Percentiles rank a stretch among this genome's conserved stretches.
These are phyloP conservation scores for Gelatoporia subvermispora DNA, from an alignment of 768 basidiomycete genomes.

Conservation along the genomic window DNA sequence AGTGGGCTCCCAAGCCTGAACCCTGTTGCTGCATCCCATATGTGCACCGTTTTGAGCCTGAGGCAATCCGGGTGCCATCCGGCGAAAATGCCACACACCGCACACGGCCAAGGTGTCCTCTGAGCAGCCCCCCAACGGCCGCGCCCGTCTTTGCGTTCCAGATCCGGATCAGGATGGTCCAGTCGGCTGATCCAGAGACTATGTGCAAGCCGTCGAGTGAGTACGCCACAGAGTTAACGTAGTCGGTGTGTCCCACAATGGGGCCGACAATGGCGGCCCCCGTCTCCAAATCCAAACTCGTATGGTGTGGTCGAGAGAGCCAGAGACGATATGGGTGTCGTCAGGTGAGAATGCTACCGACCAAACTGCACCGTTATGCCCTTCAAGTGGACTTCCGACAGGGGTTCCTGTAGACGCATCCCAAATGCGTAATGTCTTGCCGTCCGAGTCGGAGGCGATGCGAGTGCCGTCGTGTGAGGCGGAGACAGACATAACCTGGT, in stretches of 20 bases:
- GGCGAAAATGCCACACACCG: constrained; percentile 22
- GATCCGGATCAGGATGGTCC: constrained; percentile 22
- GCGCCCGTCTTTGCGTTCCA: constrained; percentile 22
- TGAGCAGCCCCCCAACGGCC: background rate
- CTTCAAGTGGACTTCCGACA: background rate
- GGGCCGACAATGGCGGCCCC: background rate
- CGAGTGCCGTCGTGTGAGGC: constrained; percentile 21
- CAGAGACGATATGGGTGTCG: constrained; percentile 1
- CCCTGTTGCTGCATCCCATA: too few relatives aligned
- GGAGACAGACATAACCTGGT: constrained; percentile 16
- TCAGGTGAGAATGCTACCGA: constrained; percentile 11
- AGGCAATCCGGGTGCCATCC: constrained; percentile 18
- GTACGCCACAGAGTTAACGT: constrained; percentile 22
- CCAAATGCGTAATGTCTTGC: constrained; percentile 16
- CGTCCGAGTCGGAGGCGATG: constrained; percentile 20
- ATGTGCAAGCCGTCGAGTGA: constrained; percentile 25
- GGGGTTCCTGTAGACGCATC: constrained; percentile 7
- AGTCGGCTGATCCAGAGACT: constrained; percentile 24
- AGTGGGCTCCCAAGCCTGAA: too few relatives aligned
- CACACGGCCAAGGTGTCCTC: constrained; percentile 8
- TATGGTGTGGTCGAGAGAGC: background rate
- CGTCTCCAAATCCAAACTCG: constrained; percentile 2
- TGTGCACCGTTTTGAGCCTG: constrained; percentile 15
- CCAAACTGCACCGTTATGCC: constrained; percentile 3
- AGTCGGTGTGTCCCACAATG: constrained; percentile 18